These are phyloP conservation scores for Otatea glauca DNA, from an alignment of 176 grass and related monocot genomes.

Conservation along the genomic window DNA sequence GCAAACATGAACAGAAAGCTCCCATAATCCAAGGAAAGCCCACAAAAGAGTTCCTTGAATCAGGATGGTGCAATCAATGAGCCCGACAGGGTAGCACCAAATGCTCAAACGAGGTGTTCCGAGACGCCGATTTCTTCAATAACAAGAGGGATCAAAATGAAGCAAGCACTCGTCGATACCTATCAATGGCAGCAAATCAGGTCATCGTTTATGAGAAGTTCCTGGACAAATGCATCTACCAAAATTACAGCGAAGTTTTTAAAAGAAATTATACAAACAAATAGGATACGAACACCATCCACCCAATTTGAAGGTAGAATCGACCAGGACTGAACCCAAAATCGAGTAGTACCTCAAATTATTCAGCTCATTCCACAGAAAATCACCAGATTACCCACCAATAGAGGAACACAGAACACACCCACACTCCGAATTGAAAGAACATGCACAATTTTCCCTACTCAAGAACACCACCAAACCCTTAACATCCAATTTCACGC, in stretches of 20 bases:
- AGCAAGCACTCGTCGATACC: not conserved
- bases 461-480: not conserved
- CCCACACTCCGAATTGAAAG: not conserved
- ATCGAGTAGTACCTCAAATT: not conserved
- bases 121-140: not conserved
- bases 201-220: not conserved
- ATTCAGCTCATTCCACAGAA: not conserved
- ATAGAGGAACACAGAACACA: not conserved
- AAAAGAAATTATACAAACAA: not conserved
- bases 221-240: not conserved
- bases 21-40: conserved; percentile 61
- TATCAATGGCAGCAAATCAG: conserved; percentile 31
- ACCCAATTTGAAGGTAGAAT: not conserved
- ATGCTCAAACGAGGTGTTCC: not conserved
- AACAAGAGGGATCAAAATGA: not conserved
- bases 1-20: conserved; percentile 80
- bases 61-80: not conserved
- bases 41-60: conserved; percentile 30
- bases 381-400: not conserved
- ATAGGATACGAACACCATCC: not conserved
- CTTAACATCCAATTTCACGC: not conserved
- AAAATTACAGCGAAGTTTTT: not conserved
- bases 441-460: not conserved
- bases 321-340: not conserved
- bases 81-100: not conserved